Percentiles rank a stretch among this genome's conserved stretches.
Conservation (phyloP, 2,329 filamentous ascomycete species). For the Paraphaeosphaeria minitans region DNA sequence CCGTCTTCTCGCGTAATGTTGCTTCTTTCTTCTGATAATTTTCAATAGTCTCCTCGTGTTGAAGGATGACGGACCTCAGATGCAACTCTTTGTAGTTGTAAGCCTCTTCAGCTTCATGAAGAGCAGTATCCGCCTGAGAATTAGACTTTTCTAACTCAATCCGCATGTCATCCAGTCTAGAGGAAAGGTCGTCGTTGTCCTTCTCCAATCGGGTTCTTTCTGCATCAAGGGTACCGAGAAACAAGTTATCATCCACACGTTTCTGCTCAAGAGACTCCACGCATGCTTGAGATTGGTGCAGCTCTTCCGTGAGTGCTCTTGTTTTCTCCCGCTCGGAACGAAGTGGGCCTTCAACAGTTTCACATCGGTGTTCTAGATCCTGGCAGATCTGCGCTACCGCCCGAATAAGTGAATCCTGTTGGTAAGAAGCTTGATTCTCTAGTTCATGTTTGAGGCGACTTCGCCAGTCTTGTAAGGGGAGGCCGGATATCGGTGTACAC, state of each 20-base stretch:
- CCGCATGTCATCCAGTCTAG: slow-evolving; percentile 40
- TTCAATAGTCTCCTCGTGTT: slow-evolving; percentile 23
- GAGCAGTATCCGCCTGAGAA: slow-evolving; percentile 35
- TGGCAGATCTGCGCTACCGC: slow-evolving; percentile 60
- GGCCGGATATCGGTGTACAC: slow-evolving; percentile 43
- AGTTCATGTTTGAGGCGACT: slow-evolving; percentile 52
- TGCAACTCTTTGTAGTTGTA: slow-evolving; percentile 46
- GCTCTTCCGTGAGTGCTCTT: slow-evolving; percentile 37
- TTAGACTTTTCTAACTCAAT: slow-evolving; percentile 47
- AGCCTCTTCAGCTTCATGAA: slow-evolving; percentile 27
- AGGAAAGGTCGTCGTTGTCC: slow-evolving; percentile 46
- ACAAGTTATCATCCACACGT: slow-evolving; percentile 28
- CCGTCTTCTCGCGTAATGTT: slow-evolving; percentile 14
- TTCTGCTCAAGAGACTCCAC: slow-evolving; percentile 41
- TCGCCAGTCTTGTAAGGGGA: slow-evolving; percentile 55
- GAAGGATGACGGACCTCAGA: slow-evolving; percentile 28
- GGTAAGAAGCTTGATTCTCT: slow-evolving; percentile 42
- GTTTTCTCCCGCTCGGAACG: slow-evolving; percentile 50
- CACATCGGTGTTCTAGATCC: slow-evolving; percentile 62
- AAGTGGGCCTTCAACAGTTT: slow-evolving; percentile 60
- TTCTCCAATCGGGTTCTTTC: slow-evolving; percentile 47
- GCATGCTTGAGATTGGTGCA: slow-evolving; percentile 42
- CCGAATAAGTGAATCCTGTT: slow-evolving; percentile 54
- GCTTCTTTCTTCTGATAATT: slow-evolving; percentile 13
- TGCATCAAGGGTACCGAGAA: slow-evolving; percentile 47